These are phyloP conservation scores for Talaromyces atroroseus DNA, from an alignment of 2,329 filamentous ascomycete species.

Conservation along the genomic window DNA sequence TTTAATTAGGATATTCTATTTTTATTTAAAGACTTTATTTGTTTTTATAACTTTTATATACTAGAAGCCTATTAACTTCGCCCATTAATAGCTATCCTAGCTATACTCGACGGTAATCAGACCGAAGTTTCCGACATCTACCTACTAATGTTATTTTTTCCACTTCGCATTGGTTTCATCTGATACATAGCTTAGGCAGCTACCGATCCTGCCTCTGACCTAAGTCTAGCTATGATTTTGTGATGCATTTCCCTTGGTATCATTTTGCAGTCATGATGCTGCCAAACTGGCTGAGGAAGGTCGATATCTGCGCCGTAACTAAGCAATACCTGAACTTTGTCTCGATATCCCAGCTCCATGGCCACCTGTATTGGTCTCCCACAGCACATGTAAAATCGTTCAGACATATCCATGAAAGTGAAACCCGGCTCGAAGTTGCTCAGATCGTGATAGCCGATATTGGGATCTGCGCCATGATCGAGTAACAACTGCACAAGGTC, in stretches of 20 bases:
- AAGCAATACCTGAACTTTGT: not conserved
- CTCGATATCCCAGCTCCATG: not conserved
- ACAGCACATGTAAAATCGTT: not conserved
- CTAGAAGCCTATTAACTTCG: no score
- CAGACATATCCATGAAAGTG: no score
- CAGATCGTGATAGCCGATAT: constrained; percentile 2
- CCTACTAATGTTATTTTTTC: no score
- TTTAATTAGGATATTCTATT: no score
- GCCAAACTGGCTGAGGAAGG: constrained; percentile 1
- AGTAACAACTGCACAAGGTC: not conserved
- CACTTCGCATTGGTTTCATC: no score
- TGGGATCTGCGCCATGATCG: not conserved
- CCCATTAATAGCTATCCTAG: no score
- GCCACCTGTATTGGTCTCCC: constrained; percentile 4
- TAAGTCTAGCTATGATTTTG: constrained; percentile 1
- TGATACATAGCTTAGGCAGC: no score
- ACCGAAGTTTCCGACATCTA: no score
- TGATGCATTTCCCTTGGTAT: not conserved
- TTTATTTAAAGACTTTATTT: no score
- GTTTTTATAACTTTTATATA: no score
- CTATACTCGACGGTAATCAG: no score
- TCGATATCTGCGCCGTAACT: constrained; percentile 1
- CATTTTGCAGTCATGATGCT: constrained; percentile 1
- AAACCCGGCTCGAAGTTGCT: not conserved
- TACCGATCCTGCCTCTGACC: not conserved